Conservation (phyloP, 2,329 filamentous ascomycete genomes). For the Cadophora luteo-olivacea region DNA sequence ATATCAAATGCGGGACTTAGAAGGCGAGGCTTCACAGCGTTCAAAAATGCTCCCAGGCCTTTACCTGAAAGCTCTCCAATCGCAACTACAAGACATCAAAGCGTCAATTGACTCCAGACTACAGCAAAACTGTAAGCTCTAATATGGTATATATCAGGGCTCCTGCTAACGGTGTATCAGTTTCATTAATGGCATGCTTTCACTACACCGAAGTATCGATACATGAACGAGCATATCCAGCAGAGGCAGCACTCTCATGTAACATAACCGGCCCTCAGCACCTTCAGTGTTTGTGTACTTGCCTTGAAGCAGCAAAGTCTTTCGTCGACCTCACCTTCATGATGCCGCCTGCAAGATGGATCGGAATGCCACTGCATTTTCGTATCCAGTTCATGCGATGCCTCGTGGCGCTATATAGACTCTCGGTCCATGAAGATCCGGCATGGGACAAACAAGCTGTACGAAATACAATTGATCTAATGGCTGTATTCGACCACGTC, state of each 20-base stretch:
- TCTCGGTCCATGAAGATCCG: background rate
- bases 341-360: background rate
- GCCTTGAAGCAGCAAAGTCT: background rate
- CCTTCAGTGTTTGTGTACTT: background rate
- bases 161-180: background rate
- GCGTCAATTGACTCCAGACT: background rate
- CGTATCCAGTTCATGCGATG: background rate
- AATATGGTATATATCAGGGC: background rate
- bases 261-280: background rate
- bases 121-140: background rate
- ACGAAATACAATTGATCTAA: background rate
- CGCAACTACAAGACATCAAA: background rate
- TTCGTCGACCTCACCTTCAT: background rate
- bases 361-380: background rate
- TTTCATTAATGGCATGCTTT: background rate
- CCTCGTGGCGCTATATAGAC: background rate
- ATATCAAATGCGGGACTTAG: slow-evolving; percentile 1
- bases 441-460: background rate
- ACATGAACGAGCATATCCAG: slow-evolving; percentile 1
- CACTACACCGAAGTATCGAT: background rate
- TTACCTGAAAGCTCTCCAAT: background rate
- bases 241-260: background rate
- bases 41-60: background rate
- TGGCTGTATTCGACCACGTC: background rate
- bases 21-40: background rate